phyloP scores from a whole-genome alignment of 2,329 filamentous ascomycete genomes.

The Nemania sp. region DNA sequence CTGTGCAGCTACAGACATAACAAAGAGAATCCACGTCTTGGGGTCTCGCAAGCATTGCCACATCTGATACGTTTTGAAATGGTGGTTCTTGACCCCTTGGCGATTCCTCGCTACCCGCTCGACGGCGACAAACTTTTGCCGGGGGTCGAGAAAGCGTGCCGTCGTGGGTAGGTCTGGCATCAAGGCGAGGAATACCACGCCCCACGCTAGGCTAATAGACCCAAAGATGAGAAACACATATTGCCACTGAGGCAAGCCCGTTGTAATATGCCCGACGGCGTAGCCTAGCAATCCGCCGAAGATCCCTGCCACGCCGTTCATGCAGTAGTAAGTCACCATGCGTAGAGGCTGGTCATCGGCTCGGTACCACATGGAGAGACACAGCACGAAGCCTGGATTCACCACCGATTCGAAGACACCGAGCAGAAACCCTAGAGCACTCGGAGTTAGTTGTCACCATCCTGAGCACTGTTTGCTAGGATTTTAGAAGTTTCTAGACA shows the following conservation, averaged over 20 bases:
- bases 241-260: slow-evolving; percentile 49
- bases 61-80: slow-evolving; percentile 62
- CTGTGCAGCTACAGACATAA: slow-evolving; percentile 65
- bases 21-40: slow-evolving; percentile 68
- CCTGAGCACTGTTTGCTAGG: too few relatives aligned
- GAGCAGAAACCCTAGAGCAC: slow-evolving; percentile 48
- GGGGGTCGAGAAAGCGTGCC: slow-evolving; percentile 45
- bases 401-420: slow-evolving; percentile 48
- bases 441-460: too few relatives aligned
- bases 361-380: slow-evolving; percentile 47
- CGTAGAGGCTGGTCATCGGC: slow-evolving; percentile 47
- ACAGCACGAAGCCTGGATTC: slow-evolving; percentile 46
- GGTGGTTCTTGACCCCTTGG: slow-evolving; percentile 49
- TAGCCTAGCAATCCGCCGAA: slow-evolving; percentile 49
- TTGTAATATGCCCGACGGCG: slow-evolving; percentile 48
- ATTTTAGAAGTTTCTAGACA: too few relatives aligned
- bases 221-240: slow-evolving; percentile 50
- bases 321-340: slow-evolving; percentile 46
- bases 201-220: slow-evolving; percentile 46
- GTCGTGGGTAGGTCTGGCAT: slow-evolving; percentile 49
- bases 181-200: slow-evolving; percentile 42
- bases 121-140: slow-evolving; percentile 45
- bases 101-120: slow-evolving; percentile 47
- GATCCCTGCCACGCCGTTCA: slow-evolving; percentile 48
- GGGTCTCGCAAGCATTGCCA: slow-evolving; percentile 62